Base-by-base conservation (phyloP, 352 stramenopile species). In the Pythium diclinum region DNA sequence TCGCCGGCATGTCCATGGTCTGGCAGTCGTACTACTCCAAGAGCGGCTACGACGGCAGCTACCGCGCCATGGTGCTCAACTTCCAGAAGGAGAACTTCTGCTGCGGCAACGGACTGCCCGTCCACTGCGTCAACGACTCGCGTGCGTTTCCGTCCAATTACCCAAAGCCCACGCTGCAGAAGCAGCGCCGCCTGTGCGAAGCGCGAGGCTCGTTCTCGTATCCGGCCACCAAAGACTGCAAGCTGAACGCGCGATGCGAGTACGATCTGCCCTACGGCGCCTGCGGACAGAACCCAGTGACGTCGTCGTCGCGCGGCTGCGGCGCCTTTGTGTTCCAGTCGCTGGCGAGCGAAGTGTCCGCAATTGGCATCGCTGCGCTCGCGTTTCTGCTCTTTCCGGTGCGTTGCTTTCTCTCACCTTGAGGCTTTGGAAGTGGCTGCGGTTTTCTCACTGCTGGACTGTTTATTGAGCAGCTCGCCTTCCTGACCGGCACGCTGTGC, bases 1-100 rank as follows among this genome's bases (percentile, higher is more conserved):
- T 89, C 32, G 79, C 76, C 0, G 82, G 84, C 48, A 72, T 76
- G 33, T 75, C 78, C 54, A 69, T 93, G 16, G 83, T 88, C 32
- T 93, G 84, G 84, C 81, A 91, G 49, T 77, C 78, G 19, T 93
- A 91, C 63, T 91, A 88, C 63, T 56, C 65, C 25, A 74, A 78
- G 59, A 89, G 80, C 58, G 44, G 77, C 21, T 61, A 57, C 23
- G 65, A 75, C 36, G 68, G 68, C 28, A 76, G 75, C 10, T 82
- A 84, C 32, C 78, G 81, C 21, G 69, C 80, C 7, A 78, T 80
- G 72, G 67, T 92, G 34, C 72, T 91, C 42, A 77, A 65, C 19
- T 57, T 92, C 11, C 77, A 92, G 60, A 79, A 81, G 51, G 72
- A 76, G 9, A 78, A 83, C 33, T 89, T 90, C 33, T 92, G 84